Percentiles rank a stretch among this genome's conserved stretches.
These are phyloP conservation scores for Talaromyces sp. DNA, from an alignment of 2,329 filamentous ascomycete species.

Conservation along the genomic window DNA sequence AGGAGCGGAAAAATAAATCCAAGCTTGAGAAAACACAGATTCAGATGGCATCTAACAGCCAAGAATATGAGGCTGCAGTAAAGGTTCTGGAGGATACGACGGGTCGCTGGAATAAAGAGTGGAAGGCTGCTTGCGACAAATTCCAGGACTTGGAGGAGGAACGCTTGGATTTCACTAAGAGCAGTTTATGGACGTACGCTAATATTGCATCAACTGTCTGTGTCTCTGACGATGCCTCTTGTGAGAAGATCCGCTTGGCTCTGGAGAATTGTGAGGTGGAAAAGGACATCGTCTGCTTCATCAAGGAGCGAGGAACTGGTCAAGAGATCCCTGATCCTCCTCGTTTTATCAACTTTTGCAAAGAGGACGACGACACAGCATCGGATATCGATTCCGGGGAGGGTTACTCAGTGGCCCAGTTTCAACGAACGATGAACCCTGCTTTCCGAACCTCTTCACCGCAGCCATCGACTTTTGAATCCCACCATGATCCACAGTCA, in stretches of 20 bases:
- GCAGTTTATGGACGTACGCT: conserved; percentile 95
- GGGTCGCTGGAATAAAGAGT: conserved; percentile 93
- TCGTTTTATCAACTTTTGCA: conserved; percentile 98
- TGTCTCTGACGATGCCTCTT: conserved; percentile 94
- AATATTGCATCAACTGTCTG: conserved; percentile 97
- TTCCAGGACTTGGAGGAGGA: conserved; percentile 99
- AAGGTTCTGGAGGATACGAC: conserved; percentile 95
- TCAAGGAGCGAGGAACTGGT: conserved; percentile 83
- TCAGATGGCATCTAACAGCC: conserved; percentile 85
- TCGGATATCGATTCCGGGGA: conserved; percentile 90
- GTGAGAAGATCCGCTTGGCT: conserved; percentile 91
- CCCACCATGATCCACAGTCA: conserved; percentile 84
- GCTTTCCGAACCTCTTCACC: conserved; percentile 95
- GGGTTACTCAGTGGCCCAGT: conserved; percentile 94
- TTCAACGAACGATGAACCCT: conserved; percentile 91
- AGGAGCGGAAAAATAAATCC: conserved; percentile 97
- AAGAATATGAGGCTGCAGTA: conserved; percentile 89
- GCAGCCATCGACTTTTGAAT: conserved; percentile 89
- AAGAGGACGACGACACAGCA: conserved; percentile 76
- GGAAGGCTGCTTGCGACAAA: conserved; percentile 96
- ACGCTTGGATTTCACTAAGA: conserved; percentile 94
- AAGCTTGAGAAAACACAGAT: conserved; percentile 99
- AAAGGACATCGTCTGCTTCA: conserved; percentile 88
- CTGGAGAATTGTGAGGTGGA: conserved; percentile 96
- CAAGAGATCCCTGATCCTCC: conserved; percentile 97